Evolutionary conservation across 148 eudicot species (phyloP), one percentile per base, ranked within the genome.

Genomic region (Pharnaceum exiguum): DNA sequence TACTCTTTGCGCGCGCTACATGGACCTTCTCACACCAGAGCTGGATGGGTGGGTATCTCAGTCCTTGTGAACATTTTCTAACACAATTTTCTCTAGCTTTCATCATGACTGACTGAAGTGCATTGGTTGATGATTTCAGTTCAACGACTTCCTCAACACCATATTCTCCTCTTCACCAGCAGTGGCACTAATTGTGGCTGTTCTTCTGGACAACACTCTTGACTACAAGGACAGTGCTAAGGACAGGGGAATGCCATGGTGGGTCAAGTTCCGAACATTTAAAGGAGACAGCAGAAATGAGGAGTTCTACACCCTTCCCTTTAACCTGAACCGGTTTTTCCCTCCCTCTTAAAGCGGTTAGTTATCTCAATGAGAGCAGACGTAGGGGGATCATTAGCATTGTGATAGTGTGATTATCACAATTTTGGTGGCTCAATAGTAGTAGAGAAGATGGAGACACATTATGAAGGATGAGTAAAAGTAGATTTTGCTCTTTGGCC

Each of bases 221-320:
- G 99, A 93, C 26, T 79, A 71, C 66, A 86, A 83, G 78, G 91
- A 93, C 73, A 86, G 89, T 55, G 95, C 99, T 1, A 78, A 58
- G 70, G 96, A 89, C 70, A 57, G 95, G 50, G 99, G 99, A 47
- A 86, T 93, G 96, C 91, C 99, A 6, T 93, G 99, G 99, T 93
- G 99, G 99, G 95, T 69, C 33, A 93, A 86, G 23, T 93, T 93
- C 76, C 77, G 99, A 56, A 73, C 95, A 2, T 93, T 93, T 55
- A 93, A 93, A 68, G 99, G 99, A 28, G 99, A 93, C 59, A 83
- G 81, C 55, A 57, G 99, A 57, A 93, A 88, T 43, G 99, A 89
- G 68, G 96, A 93, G 71, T 93, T 89, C 67, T 93, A 93, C 77
- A 86, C 89, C 23, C 86, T 93, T 25, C 99, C 99, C 55, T 93